phyloP scores from a whole-genome alignment of 2,329 filamentous ascomycete species.

The Pestalotiopsis sp. region DNA sequence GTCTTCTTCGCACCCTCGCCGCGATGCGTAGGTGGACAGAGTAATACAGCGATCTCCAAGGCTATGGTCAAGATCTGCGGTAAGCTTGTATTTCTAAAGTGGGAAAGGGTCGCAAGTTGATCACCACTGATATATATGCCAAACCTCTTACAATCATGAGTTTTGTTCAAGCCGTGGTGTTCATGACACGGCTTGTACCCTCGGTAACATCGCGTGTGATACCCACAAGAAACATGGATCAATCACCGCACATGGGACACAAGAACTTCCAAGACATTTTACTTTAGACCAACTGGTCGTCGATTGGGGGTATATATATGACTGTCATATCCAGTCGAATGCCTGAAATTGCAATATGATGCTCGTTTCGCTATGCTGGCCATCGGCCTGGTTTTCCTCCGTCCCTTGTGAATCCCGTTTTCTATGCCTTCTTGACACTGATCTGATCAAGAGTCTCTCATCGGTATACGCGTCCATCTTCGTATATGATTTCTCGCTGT shows the following conservation, averaged over 20 bases:
- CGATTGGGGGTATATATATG: too few relatives aligned
- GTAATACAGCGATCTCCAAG: neutral
- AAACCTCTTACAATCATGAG: neutral
- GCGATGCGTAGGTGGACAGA: neutral
- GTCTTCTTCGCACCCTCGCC: neutral
- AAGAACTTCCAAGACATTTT: too few relatives aligned
- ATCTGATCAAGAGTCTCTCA: constrained; percentile 15
- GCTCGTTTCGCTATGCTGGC: too few relatives aligned
- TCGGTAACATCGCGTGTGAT: too few relatives aligned
- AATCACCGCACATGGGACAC: too few relatives aligned
- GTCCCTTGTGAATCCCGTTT: neutral
- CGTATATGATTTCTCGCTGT: constrained; percentile 48
- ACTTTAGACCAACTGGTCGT: too few relatives aligned
- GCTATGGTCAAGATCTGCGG: neutral
- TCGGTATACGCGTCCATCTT: constrained; percentile 36
- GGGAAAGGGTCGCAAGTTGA: neutral
- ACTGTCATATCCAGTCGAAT: too few relatives aligned
- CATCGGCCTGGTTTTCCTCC: neutral
- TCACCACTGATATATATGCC: neutral
- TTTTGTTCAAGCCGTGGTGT: neutral
- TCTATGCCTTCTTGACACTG: neutral
- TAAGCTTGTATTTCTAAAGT: neutral
- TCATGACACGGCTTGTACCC: too few relatives aligned
- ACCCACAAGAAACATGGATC: too few relatives aligned
- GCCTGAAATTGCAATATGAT: too few relatives aligned